A percentile compares a stretch with the other conserved stretches of the same genome.
Evolutionary conservation across 345 rosid genomes (phyloP).

Genomic region (Aquilaria malaccensis): DNA sequence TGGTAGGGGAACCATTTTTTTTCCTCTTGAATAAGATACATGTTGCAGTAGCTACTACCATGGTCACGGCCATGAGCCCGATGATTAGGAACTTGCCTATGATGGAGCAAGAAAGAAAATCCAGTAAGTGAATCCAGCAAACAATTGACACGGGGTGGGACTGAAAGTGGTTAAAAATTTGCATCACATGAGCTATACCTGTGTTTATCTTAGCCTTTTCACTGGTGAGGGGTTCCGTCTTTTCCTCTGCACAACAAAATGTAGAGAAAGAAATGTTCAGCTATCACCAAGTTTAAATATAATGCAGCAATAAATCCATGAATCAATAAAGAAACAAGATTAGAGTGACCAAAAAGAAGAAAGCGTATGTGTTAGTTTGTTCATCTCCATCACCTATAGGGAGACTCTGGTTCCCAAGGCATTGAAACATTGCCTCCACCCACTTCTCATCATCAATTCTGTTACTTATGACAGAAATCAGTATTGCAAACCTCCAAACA

Average conservation of each 20-base stretch:
- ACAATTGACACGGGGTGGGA: not conserved
- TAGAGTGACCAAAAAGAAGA: not conserved
- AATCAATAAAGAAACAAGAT: not conserved
- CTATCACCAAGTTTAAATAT: not conserved
- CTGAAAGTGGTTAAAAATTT: not conserved
- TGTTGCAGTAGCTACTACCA: constrained; percentile 18
- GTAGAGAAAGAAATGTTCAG: not conserved
- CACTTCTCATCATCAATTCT: constrained; percentile 21
- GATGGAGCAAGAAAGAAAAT: constrained; percentile 1
- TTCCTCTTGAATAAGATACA: constrained; percentile 22
- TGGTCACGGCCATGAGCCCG: constrained; percentile 18
- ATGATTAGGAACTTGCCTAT: constrained; percentile 28
- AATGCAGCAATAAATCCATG: not conserved
- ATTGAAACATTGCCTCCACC: constrained; percentile 26
- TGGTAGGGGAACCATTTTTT: constrained; percentile 6
- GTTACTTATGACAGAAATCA: constrained; percentile 34
- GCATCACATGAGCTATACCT: not conserved
- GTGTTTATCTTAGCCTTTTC: not conserved
- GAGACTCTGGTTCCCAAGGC: constrained; percentile 25
- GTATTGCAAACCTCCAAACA: constrained; percentile 36
- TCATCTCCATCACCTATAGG: constrained; percentile 17
- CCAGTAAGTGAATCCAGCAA: not conserved
- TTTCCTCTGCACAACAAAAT: constrained; percentile 11
- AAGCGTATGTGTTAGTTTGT: not conserved
- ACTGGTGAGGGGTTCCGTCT: not conserved